Base-by-base conservation (phyloP, 495 filamentous ascomycete genomes). In the Friedmanniomyces endolithicus region DNA sequence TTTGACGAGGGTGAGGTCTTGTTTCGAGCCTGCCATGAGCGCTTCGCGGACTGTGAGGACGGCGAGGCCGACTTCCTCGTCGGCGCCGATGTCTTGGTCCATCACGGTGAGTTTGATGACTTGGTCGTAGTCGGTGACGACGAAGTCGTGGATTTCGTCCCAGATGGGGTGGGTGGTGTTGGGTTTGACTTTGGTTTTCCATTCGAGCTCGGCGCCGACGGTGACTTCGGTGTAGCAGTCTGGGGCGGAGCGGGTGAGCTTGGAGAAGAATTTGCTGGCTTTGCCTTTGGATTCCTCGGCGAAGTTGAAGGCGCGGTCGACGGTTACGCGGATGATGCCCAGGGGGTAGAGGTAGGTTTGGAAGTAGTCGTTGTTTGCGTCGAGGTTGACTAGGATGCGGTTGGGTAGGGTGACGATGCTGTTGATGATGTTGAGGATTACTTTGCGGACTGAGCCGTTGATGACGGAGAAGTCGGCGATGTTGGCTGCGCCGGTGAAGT, bases 71-170 rank as follows among this genome's bases (percentile, higher is more conserved):
- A 74, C 65, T 57, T 72, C 67, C 44, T 74, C 71, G 52, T 71
- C 66, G 31, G 22, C 52, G 2, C 48, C 67, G 39, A 68, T 61
- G 39, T 74, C 71, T 14, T 68, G 56, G 57, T 74, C 71, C 46
- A 68, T 52, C 50, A 74, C 60, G 34, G 70, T 66, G 1, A 68
- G 27, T 47, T 59, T 58, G 50, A 74, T 66, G 46, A 11, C 33
- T 55, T 74, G 71, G 39, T 72, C 67, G 39, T 58, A 61, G 49
- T 72, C 70, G 12, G 48, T 48, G 6, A 74, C 62, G 1, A 72
- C 43, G 46, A 72, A 72, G 41, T 74, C 70, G 47, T 64, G 58
- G 12, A 65, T 70, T 64, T 74, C 68, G 56, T 68, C 67, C 70
- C 70, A 74, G 44, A 54, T 58, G 2, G 71, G 71, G 39, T 68